phyloP scores from a whole-genome alignment of 768 basidiomycete genomes.

The Suillus variegatus region DNA sequence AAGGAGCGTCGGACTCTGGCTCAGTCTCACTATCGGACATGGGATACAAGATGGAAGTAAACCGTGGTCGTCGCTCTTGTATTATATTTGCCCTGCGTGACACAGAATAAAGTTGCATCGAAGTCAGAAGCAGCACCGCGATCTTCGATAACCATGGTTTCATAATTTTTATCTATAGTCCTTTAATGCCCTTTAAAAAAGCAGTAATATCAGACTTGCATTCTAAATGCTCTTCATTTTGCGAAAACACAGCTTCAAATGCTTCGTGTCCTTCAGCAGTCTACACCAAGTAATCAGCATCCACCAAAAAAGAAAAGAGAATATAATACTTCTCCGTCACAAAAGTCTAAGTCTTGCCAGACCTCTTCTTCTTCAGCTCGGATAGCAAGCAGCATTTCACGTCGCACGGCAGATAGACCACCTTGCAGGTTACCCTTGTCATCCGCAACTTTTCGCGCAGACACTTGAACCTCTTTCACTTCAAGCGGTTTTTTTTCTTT shows the following conservation, averaged over 20 bases:
- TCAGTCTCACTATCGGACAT: slow-evolving; percentile 56
- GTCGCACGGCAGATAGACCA: slow-evolving; percentile 65
- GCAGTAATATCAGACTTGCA: slow-evolving; percentile 57
- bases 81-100: slow-evolving; percentile 2
- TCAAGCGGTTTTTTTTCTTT: slow-evolving; percentile 66
- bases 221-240: slow-evolving; percentile 47
- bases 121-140: slow-evolving; percentile 1
- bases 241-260: slow-evolving; percentile 68
- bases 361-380: slow-evolving; percentile 76
- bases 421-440: slow-evolving; percentile 63
- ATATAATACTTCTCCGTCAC: slow-evolving; percentile 58
- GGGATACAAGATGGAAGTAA: slow-evolving; percentile 6
- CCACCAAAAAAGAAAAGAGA: background rate
- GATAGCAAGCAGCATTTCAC: slow-evolving; percentile 77
- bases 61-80: background rate
- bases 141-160: background rate
- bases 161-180: slow-evolving; percentile 38
- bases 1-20: slow-evolving; percentile 42
- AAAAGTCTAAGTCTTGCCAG: slow-evolving; percentile 72
- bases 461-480: slow-evolving; percentile 75
- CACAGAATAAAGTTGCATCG: slow-evolving; percentile 4
- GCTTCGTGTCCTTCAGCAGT: slow-evolving; percentile 54
- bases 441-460: slow-evolving; percentile 64
- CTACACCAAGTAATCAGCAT: slow-evolving; percentile 38
- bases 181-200: slow-evolving; percentile 59